Evolutionary conservation across 805 yeast species (phyloP), one percentile per base, ranked within the genome.

Genomic region (Metschnikowia lochheadii): DNA sequence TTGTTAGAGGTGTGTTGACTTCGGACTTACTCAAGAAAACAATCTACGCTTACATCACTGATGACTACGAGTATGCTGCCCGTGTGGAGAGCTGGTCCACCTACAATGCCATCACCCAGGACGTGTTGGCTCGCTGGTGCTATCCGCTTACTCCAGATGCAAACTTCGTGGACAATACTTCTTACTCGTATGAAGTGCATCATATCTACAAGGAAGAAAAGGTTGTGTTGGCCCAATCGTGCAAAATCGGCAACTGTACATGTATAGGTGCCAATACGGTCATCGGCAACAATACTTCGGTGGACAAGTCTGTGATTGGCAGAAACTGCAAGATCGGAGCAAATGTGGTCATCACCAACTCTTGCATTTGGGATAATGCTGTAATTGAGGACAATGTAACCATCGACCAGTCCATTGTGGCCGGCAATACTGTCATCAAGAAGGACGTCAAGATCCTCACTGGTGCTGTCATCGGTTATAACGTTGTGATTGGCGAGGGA

Each of bases 61-160:
- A 80, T 46, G 84, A 82, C 48, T 84, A 86, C 52, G 77, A 71
- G 54, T 91, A 90, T 63, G 96, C 96, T 29, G 94, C 96, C 1
- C 81, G 99, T 63, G 98, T 89, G n/a, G 95, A 91, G 63, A 86
- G 92, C 64, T 85, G 94, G 85, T 88, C 88, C 63, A 89, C 98
- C 0, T 94, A 91, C 67, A 92, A 87, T 64, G 91, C 96, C 10
- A 83, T 94, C 14, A 81, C 95, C 14, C 94, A 88, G 67, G 98
- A 94, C 65, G 81, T 91, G 38, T 72, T 94, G 48, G 89, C 90
- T 20, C 82, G 98, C 64, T 94, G 96, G 89, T 80, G 92, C 52
- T 92, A 89, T 62, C 99, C 99, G 23, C 73, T 92, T 49, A 89
- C 85, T 15, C 92, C 96, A 2, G 98, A 92, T 56, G 75, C 90